phyloP scores from a whole-genome alignment of 306 rosid genomes.

The Gillenia trifoliata region DNA sequence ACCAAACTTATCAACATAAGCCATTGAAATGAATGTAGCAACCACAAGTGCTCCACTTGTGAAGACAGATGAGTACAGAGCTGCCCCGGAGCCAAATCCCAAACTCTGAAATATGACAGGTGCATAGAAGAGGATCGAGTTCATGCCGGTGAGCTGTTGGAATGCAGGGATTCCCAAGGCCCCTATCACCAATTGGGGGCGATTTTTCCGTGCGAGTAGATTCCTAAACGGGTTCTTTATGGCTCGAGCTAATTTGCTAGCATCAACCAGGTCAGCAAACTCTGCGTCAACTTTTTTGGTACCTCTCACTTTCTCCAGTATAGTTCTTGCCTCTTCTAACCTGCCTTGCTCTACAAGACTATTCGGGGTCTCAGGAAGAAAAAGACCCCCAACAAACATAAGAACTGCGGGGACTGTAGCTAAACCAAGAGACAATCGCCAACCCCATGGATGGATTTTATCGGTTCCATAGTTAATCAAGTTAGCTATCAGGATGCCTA shows the following conservation, averaged over 20 bases:
- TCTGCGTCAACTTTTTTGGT: slow-evolving; percentile 81
- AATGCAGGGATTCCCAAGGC: slow-evolving; percentile 93
- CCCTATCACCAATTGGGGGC: slow-evolving; percentile 88
- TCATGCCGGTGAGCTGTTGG: slow-evolving; percentile 94
- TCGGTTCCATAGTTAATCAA: slow-evolving; percentile 60
- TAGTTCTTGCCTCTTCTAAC: slow-evolving; percentile 58
- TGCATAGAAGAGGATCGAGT: slow-evolving; percentile 94
- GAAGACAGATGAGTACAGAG: slow-evolving; percentile 70
- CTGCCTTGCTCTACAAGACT: slow-evolving; percentile 81
- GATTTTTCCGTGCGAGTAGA: slow-evolving; percentile 63
- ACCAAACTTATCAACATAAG: slow-evolving; percentile 76
- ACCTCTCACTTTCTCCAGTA: slow-evolving; percentile 81
- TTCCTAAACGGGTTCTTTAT: slow-evolving; percentile 61
- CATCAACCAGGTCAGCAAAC: slow-evolving; percentile 79
- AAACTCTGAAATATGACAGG: slow-evolving; percentile 94
- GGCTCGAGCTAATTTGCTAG: slow-evolving; percentile 65
- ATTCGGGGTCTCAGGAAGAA: slow-evolving; percentile 89
- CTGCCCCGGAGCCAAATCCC: slow-evolving; percentile 82
- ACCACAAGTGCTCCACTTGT: slow-evolving; percentile 78
- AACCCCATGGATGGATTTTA: slow-evolving; percentile 73
- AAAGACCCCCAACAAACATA: slow-evolving; percentile 79
- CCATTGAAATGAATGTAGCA: slow-evolving; percentile 83
- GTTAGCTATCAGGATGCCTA: slow-evolving; percentile 64
- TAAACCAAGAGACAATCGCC: slow-evolving; percentile 86
- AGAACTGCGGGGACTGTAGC: slow-evolving; percentile 69